A percentile compares a stretch with the other conserved stretches of the same genome.
Evolutionary conservation across 2,329 filamentous ascomycete species (phyloP).

Genomic region (Acrocalymma vagum): DNA sequence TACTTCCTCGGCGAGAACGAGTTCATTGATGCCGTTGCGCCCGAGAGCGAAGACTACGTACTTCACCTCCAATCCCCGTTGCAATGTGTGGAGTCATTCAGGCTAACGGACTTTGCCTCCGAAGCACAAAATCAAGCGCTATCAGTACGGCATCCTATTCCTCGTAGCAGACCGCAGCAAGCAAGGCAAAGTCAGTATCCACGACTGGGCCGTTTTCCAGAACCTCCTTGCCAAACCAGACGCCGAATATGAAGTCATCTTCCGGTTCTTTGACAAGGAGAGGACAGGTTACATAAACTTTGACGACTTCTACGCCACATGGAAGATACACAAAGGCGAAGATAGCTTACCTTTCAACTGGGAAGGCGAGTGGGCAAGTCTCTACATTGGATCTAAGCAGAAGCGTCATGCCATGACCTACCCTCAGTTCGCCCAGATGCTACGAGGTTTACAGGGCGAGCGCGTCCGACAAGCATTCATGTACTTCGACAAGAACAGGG

Average conservation of each 20-base stretch:
- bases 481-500: constrained; percentile 86
- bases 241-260: constrained; percentile 98
- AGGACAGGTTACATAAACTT: constrained; percentile 87
- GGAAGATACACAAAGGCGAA: constrained; percentile 86
- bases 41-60: constrained; percentile 88
- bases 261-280: constrained; percentile 91
- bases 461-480: constrained; percentile 95
- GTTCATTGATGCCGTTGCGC: constrained; percentile 91
- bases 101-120: constrained; percentile 36
- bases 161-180: constrained; percentile 83
- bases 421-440: constrained; percentile 96
- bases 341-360: constrained; percentile 93
- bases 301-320: constrained; percentile 84
- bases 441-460: constrained; percentile 94
- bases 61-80: constrained; percentile 55
- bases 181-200: constrained; percentile 76
- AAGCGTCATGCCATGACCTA: constrained; percentile 93
- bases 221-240: constrained; percentile 93
- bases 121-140: constrained; percentile 96
- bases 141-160: constrained; percentile 95
- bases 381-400: constrained; percentile 90
- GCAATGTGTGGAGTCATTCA: constrained; percentile 26
- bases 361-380: constrained; percentile 94
- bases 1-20: constrained; percentile 82
- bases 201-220: constrained; percentile 93